Base-by-base conservation (phyloP, 129 eudicot species). In the Flaveria trinervia region DNA sequence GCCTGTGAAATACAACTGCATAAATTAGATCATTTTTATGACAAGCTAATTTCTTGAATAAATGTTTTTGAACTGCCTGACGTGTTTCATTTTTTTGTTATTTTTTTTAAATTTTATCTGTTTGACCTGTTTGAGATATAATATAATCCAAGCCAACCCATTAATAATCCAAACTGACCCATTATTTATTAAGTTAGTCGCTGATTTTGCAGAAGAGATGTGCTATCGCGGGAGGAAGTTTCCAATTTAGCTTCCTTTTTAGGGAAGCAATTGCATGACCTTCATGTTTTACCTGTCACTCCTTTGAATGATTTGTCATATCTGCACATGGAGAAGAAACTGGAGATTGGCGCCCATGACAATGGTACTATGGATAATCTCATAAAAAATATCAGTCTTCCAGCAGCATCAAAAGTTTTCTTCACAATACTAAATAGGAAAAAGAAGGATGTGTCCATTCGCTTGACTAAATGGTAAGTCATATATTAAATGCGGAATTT, bases 251-350 rank as follows among this genome's bases (percentile, higher is more conserved):
- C 98, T 74, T 90, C 97, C 3, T 93, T 93, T 78, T 69, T 93
- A 82, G 98, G 98, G 36, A 86, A 91, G 85, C 96, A 89, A 79
- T 76, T 93, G 76, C 96, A 79, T 65, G 83, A 89, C 83, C 98
- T 93, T 75, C 98, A 93, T 79, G 77, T 80, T 52, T 72, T 89
- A 84, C 93, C 97, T 14, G 48, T 81, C 73, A 90, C 90, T 73
- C 81, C 90, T 68, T 39, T 84, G 45, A 68, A 73, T 61, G 77
- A 77, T 70, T 74, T 68, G 49, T 30, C 72, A 54, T 80, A 57
- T 36, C 15, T 66, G 45, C 77, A 81, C 52, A 56, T 78, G 28
- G 75, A 83, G 41, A 70, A 75, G 28, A 43, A 77, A 54, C 48
- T 79, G 52, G 84, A 81, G 68, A 75, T 54, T 2, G 20, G 79